Conservation (phyloP, 2,329 filamentous ascomycete genomes). For the Podosphaera fusca region DNA sequence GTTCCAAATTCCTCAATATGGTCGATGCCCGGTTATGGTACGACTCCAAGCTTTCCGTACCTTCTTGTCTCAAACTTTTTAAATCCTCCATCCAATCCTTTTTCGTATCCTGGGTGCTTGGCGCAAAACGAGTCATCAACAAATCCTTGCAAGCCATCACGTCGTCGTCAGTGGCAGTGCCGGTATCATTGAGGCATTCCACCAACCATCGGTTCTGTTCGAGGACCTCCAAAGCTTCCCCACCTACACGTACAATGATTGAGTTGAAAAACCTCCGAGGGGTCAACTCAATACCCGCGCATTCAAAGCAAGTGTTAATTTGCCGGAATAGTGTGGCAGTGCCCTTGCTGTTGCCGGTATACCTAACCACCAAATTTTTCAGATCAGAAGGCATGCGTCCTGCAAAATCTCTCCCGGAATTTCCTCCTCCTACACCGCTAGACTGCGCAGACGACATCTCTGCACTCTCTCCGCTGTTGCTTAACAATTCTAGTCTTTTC, state of each 20-base stretch:
- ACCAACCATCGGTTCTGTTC: not conserved
- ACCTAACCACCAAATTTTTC: not conserved
- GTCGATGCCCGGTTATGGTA: not conserved
- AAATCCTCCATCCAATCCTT: too few relatives aligned
- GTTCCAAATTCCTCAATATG: not conserved
- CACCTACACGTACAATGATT: too few relatives aligned
- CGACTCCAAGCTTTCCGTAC: not conserved
- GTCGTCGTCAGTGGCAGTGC: not conserved
- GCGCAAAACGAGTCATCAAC: not conserved
- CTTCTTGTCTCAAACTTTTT: not conserved
- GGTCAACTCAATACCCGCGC: too few relatives aligned
- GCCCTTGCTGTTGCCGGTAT: not conserved
- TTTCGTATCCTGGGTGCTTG: too few relatives aligned
- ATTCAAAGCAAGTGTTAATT: not conserved
- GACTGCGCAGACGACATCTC: too few relatives aligned
- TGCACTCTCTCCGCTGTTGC: too few relatives aligned
- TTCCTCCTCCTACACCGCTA: too few relatives aligned
- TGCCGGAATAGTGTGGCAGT: not conserved
- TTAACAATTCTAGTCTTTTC: too few relatives aligned
- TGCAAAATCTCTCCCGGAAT: too few relatives aligned
- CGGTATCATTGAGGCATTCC: not conserved
- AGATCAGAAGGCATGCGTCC: not conserved
- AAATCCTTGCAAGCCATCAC: not conserved
- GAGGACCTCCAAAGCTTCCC: not conserved
- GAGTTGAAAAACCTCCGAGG: too few relatives aligned